phyloP scores from a whole-genome alignment of 2,329 filamentous ascomycete species.

The Coccinonectria pachysandricola region DNA sequence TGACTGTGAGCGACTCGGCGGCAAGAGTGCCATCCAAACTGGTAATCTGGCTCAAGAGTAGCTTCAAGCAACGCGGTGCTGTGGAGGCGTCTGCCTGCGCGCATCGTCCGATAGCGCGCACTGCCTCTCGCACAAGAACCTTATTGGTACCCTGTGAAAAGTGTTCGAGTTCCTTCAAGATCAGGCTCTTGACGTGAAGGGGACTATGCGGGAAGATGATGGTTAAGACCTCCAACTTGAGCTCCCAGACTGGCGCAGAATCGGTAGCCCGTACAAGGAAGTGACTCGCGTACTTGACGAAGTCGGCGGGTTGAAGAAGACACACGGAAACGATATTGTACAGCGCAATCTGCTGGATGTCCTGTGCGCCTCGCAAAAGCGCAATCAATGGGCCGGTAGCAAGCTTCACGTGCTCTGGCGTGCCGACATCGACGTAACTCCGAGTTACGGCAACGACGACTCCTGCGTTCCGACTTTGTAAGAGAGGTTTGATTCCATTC shows the following conservation, averaged over 20 bases:
- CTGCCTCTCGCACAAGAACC: constrained; percentile 74
- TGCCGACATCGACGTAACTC: constrained; percentile 77
- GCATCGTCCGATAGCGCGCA: constrained; percentile 86
- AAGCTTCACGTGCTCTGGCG: constrained; percentile 60
- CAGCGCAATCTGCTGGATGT: constrained; percentile 81
- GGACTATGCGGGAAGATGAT: constrained; percentile 81
- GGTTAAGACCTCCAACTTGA: constrained; percentile 86
- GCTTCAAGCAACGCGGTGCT: constrained; percentile 66
- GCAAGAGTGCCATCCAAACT: constrained; percentile 80
- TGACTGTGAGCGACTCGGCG: constrained; percentile 87
- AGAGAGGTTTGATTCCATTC: constrained; percentile 67
- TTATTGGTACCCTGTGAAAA: constrained; percentile 70
- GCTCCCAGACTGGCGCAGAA: constrained; percentile 69
- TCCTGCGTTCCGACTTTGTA: constrained; percentile 87
- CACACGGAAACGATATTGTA: constrained; percentile 96
- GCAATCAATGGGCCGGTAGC: constrained; percentile 80
- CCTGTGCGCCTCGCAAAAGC: constrained; percentile 70
- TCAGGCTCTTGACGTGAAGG: constrained; percentile 67
- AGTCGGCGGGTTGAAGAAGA: constrained; percentile 62
- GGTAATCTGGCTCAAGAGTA: constrained; percentile 79
- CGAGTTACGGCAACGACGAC: constrained; percentile 82
- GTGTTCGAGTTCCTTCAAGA: constrained; percentile 87
- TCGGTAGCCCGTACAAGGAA: constrained; percentile 81
- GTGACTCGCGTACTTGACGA: constrained; percentile 79
- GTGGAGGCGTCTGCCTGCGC: constrained; percentile 66